These are phyloP conservation scores for Aspergillus ostianus DNA, from an alignment of 495 filamentous ascomycete genomes.

Conservation along the genomic window DNA sequence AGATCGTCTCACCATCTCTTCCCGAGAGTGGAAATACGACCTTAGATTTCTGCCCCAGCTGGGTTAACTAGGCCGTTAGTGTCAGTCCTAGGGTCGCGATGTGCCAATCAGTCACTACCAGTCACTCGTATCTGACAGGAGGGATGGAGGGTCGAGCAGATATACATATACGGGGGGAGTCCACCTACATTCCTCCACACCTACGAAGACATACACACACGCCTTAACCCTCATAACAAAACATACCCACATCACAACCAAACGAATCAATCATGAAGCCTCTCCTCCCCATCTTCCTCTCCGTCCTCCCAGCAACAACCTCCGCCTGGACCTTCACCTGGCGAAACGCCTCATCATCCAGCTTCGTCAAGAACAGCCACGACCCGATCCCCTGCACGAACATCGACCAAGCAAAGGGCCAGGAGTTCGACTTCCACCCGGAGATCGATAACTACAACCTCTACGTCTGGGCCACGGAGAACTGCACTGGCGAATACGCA, in stretches of 20 bases:
- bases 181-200: neutral
- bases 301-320: neutral
- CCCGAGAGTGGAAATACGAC: neutral
- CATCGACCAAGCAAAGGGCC: slow-evolving; percentile 5
- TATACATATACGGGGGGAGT: neutral
- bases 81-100: neutral
- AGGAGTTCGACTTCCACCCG: slow-evolving; percentile 7
- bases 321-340: slow-evolving; percentile 9
- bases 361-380: slow-evolving; percentile 1
- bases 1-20: neutral
- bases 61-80: neutral
- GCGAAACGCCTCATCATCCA: neutral
- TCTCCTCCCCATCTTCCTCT: neutral
- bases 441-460: neutral
- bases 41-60: too few relatives aligned
- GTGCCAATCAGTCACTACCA: neutral
- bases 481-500: slow-evolving; percentile 2
- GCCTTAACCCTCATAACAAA: too few relatives aligned
- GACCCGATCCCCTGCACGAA: slow-evolving; percentile 5
- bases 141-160: neutral
- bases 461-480: slow-evolving; percentile 8
- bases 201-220: too few relatives aligned
- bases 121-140: neutral
- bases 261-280: neutral
- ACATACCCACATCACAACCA: neutral